Evolutionary conservation across 257 asterid genomes (phyloP), one percentile per base, ranked within the genome.

Genomic region (Fraxinus anomala): DNA sequence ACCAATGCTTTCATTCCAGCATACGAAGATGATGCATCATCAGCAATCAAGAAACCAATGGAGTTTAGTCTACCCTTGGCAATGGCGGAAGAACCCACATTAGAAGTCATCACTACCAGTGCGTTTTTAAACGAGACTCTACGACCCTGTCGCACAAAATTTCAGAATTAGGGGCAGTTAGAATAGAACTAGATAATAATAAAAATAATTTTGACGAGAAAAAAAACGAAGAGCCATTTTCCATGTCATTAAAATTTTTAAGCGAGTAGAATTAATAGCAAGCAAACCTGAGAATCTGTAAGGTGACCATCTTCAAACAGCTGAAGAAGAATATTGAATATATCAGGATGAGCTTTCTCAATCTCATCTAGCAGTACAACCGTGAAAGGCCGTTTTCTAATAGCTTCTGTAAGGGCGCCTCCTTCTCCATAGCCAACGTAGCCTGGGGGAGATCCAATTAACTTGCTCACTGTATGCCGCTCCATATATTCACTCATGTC

Each of bases 401-500:
- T 93, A 63, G 99, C 99, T 96, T 93, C 99, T 0, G 98, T 93
- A 19, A 96, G 94, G 80, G 92, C 86, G 36, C 97, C 97, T 72
- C 99, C 99, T 68, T 89, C 98, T 73, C 97, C 98, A 74, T 96
- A 96, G 77, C 99, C 99, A 31, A 93, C 88, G 44, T 96, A 96
- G 73, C 99, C 99, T 17, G 99, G 99, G 77, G 99, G 99, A 56
- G 99, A 93, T 75, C 99, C 99, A 34, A 96, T 96, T 89, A 96
- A 86, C 92, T 93, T 96, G 88, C 99, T 96, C 47, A 96, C 94
- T n/a, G 98, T 86, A 83, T 96, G 99, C 74, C 96, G 90, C 84
- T 96, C 99, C 99, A 96, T 96, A 77, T 96, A 96, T 83, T 96
- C 99, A 54, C 97, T 96, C 99, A 96, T 96, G 83, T 96, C 99